Base-by-base conservation (phyloP, 352 stramenopile genomes). In the Globisporangium apiculatum region DNA sequence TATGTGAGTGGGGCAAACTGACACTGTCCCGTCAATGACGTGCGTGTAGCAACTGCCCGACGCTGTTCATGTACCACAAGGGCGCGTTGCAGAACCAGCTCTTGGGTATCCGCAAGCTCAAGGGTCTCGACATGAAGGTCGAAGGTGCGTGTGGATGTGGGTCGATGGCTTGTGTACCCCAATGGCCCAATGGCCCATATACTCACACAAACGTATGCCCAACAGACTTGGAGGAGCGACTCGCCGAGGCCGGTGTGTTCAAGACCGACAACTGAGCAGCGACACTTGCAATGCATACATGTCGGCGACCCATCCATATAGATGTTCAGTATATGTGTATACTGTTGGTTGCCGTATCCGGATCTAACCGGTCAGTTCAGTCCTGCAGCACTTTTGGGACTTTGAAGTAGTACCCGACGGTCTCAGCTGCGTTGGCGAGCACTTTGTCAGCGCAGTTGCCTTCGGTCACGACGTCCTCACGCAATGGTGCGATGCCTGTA, bases 51-150 rank as follows among this genome's bases (percentile, higher is more conserved):
- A 97, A 97, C 74, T 89, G 94, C 64, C 91, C 91, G 36, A 97
- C 90, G 49, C 73, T 98, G 37, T 97, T 98, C 67, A 88, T 97
- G 75, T 97, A 98, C 75, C 73, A 92, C 58, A 86, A 97, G 55
- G 87, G 88, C 10, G 63, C 72, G 18, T 76, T 98, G 17, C 73
- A 89, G 74, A 95, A 91, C 61, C 90, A 98, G 66, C 65, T 97
- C 47, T 68, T 97, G 46, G 77, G 84, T 45, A 89, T 96, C 52
- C 85, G 79, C 58, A 92, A 95, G 67, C 77, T 97, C 41, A 88
- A 87, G 14, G 91, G 89, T 37, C 67, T 91, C 38, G 70, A 92
- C 62, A 96, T 94, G 74, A 91, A 91, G 60, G 71, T 90, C 24
- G 75, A 92, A 80, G 80, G 77, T 91, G 67, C 40, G 50, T 51